phyloP scores from a whole-genome alignment of 129 eudicot species.

The Helichrysum umbraculigerum region DNA sequence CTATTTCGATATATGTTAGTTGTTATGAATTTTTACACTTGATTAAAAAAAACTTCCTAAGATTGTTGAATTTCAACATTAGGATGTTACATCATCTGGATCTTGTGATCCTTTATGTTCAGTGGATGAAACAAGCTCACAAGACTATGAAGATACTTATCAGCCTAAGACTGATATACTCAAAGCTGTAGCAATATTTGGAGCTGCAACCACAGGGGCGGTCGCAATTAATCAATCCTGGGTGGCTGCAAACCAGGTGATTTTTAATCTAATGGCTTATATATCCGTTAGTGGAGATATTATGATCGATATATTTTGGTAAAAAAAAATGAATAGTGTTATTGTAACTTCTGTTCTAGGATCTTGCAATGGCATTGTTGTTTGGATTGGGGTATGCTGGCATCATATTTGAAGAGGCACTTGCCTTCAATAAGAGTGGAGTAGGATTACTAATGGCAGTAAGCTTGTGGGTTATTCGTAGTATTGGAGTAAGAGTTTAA shows the following conservation, averaged over 20 bases:
- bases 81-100: conserved; percentile 72
- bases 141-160: conserved; percentile 62
- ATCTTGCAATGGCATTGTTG: conserved; percentile 87
- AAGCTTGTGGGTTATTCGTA: conserved; percentile 90
- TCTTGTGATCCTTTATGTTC: conserved; percentile 97
- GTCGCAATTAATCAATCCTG: conserved; percentile 92
- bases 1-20: neutral
- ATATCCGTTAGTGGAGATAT: conserved; percentile 1
- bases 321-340: neutral
- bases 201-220: conserved; percentile 88
- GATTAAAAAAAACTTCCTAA: conserved; percentile 2
- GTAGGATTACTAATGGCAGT: conserved; percentile 98
- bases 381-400: conserved; percentile 96
- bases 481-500: conserved; percentile 79
- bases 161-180: conserved; percentile 92
- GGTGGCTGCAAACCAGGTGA: conserved; percentile 98
- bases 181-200: conserved; percentile 87
- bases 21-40: conserved; percentile 5
- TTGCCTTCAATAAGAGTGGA: conserved; percentile 99
- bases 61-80: conserved; percentile 13
- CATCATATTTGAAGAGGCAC: conserved; percentile 93
- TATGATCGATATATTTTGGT: neutral
- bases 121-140: conserved; percentile 88
- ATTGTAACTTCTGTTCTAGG: conserved; percentile 49
- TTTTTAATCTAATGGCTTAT: neutral